Conservation (phyloP, 495 filamentous ascomycete species). For the Penicillium psychrofluorescens region DNA sequence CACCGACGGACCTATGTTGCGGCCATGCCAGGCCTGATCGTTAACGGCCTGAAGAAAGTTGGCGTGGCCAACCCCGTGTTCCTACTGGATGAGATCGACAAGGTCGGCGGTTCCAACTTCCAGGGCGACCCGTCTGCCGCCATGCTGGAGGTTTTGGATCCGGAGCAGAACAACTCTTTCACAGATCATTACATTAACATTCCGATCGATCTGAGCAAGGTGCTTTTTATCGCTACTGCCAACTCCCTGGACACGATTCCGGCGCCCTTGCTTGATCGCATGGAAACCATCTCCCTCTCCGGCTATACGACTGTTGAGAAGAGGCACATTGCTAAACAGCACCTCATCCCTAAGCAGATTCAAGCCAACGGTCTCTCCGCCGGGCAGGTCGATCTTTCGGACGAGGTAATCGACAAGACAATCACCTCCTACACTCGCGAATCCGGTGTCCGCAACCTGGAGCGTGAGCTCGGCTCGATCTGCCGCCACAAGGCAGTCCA, state of each 20-base stretch:
- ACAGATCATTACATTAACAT: slow-evolving; percentile 95
- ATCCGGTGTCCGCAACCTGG: slow-evolving; percentile 93
- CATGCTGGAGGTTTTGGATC: slow-evolving; percentile 97
- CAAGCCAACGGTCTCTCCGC: slow-evolving; percentile 67
- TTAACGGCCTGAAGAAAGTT: slow-evolving; percentile 92
- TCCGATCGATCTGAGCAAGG: slow-evolving; percentile 91
- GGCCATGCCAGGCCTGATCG: slow-evolving; percentile 94
- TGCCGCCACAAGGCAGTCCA: slow-evolving; percentile 94
- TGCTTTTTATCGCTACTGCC: slow-evolving; percentile 97
- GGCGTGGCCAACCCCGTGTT: slow-evolving; percentile 95
- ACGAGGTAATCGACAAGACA: slow-evolving; percentile 86
- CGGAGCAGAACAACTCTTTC: slow-evolving; percentile 94
- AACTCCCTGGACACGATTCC: slow-evolving; percentile 96
- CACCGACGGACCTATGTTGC: slow-evolving; percentile 97
- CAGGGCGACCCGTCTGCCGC: slow-evolving; percentile 98
- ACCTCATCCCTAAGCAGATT: slow-evolving; percentile 93
- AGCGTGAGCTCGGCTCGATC: slow-evolving; percentile 90
- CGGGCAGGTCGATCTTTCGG: slow-evolving; percentile 65
- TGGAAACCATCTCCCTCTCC: slow-evolving; percentile 88
- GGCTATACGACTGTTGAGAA: slow-evolving; percentile 99
- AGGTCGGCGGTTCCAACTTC: slow-evolving; percentile 84
- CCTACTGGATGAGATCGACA: slow-evolving; percentile 97
- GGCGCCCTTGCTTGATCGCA: slow-evolving; percentile 86
- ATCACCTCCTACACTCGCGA: slow-evolving; percentile 96
- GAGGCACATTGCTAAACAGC: slow-evolving; percentile 85